phyloP scores from a whole-genome alignment of 169 alveolate genomes.

The Plasmodium ovale region DNA sequence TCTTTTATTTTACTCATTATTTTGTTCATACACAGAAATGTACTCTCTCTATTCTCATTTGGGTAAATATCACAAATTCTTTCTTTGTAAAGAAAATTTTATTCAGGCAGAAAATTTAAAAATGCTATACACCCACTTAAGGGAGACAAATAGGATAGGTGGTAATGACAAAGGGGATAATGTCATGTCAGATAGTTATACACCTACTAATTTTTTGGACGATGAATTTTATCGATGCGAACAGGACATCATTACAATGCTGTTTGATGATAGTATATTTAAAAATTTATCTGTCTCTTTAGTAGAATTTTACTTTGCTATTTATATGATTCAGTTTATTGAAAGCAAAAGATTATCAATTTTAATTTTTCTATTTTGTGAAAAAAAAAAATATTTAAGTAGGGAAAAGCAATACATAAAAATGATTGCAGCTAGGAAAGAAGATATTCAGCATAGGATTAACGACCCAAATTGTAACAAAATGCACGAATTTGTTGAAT shows the following conservation, averaged over 20 bases:
- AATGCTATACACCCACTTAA: constrained; percentile 8
- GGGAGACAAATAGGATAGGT: neutral
- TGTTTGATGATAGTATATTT: constrained; percentile 68
- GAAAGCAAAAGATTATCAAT: constrained; percentile 67
- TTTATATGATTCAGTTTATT: constrained; percentile 75
- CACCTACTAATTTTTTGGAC: constrained; percentile 17
- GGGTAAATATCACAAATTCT: constrained; percentile 8
- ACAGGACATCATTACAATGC: constrained; percentile 31
- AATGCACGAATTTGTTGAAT: constrained; percentile 40
- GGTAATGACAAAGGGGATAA: neutral
- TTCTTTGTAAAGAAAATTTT: constrained; percentile 6
- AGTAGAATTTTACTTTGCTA: constrained; percentile 66
- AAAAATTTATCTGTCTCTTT: constrained; percentile 62
- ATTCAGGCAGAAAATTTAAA: constrained; percentile 31
- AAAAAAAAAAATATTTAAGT: constrained; percentile 41
- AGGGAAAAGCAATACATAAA: constrained; percentile 54
- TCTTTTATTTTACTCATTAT: constrained; percentile 66
- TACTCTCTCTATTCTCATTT: constrained; percentile 10
- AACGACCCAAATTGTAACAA: neutral
- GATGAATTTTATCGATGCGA: constrained; percentile 73
- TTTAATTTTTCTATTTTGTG: constrained; percentile 64
- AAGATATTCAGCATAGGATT: constrained; percentile 12
- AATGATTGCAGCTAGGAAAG: constrained; percentile 35
- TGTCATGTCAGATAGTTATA: constrained; percentile 3
- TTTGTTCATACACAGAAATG: constrained; percentile 63